Percentiles rank a stretch among this genome's conserved stretches.
Evolutionary conservation across 176 grass and related monocot species (phyloP).

Genomic region (Phoenix dactylifera): DNA sequence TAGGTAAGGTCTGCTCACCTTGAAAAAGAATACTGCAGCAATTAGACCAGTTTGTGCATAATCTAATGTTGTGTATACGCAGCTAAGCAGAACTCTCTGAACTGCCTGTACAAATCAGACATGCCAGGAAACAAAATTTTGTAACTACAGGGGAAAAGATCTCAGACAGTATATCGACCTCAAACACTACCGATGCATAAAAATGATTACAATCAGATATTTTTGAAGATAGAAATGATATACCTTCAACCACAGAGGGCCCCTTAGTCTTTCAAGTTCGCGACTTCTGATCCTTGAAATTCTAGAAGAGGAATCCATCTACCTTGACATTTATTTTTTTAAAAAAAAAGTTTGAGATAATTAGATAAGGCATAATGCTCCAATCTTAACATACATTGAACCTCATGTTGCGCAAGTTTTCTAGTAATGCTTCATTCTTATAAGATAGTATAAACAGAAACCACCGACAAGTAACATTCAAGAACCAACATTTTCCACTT

Average conservation of each 20-base stretch:
- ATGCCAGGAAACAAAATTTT: constrained; percentile 2
- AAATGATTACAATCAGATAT: background rate
- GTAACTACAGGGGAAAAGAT: too few species aligned
- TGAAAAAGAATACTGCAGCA: constrained; percentile 99
- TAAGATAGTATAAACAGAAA: too few species aligned
- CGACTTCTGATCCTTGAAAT: constrained; percentile 94
- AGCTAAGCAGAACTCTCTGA: constrained; percentile 68
- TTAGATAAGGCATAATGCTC: constrained; percentile 8
- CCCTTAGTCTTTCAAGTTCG: constrained; percentile 72
- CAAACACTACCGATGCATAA: constrained; percentile 5
- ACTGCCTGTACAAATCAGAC: constrained; percentile 47
- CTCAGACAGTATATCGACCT: background rate
- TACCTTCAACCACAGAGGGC: constrained; percentile 92
- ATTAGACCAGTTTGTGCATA: constrained; percentile 98
- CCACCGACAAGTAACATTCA: too few species aligned
- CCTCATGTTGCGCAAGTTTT: too few species aligned
- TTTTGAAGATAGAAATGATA: constrained; percentile 9
- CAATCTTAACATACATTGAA: background rate
- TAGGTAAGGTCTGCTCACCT: constrained; percentile 38
- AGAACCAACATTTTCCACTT: too few species aligned
- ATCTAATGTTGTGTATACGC: constrained; percentile 72
- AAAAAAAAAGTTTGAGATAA: constrained; percentile 3
- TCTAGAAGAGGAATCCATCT: constrained; percentile 98
- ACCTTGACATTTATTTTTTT: constrained; percentile 21
- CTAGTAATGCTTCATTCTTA: too few species aligned